Evolutionary conservation across 352 stramenopile species (phyloP).

Genomic region (Phytophthora foliorum): DNA sequence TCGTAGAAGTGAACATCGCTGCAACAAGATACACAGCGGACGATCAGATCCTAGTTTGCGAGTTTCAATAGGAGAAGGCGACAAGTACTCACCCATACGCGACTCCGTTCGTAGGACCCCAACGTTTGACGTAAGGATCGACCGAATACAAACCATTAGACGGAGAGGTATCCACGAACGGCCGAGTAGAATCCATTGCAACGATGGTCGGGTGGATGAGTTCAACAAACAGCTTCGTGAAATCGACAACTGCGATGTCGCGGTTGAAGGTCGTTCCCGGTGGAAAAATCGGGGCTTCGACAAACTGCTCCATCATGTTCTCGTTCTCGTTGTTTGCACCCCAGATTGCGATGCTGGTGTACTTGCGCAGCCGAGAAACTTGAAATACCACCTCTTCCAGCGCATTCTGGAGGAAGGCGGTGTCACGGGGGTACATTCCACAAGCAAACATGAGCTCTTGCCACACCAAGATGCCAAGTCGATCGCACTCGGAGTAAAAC

Average conservation of each 20-base stretch:
- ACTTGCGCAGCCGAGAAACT: slow-evolving; percentile 72
- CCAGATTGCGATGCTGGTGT: slow-evolving; percentile 90
- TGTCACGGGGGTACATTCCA: slow-evolving; percentile 83
- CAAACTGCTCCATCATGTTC: slow-evolving; percentile 89
- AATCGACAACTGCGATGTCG: slow-evolving; percentile 82
- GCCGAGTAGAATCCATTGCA: slow-evolving; percentile 58
- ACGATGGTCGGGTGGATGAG: slow-evolving; percentile 66
- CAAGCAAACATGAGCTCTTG: slow-evolving; percentile 94
- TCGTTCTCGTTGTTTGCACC: slow-evolving; percentile 94
- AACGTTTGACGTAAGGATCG: slow-evolving; percentile 87
- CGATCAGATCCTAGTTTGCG: slow-evolving; percentile 4
- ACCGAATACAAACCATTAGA: slow-evolving; percentile 86
- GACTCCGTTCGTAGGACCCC: slow-evolving; percentile 67
- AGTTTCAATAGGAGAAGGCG: background rate
- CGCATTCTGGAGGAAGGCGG: slow-evolving; percentile 66
- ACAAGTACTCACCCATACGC: slow-evolving; percentile 57
- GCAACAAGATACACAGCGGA: background rate
- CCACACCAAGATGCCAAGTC: slow-evolving; percentile 89
- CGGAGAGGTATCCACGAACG: slow-evolving; percentile 90
- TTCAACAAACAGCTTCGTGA: slow-evolving; percentile 86
- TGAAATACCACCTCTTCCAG: slow-evolving; percentile 71
- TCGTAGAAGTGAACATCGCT: slow-evolving; percentile 92
- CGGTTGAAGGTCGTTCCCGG: slow-evolving; percentile 65
- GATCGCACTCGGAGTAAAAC: slow-evolving; percentile 88
- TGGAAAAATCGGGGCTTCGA: slow-evolving; percentile 63